Conservation (phyloP, 2,329 filamentous ascomycete species). For the Trichoderma hamatum region DNA sequence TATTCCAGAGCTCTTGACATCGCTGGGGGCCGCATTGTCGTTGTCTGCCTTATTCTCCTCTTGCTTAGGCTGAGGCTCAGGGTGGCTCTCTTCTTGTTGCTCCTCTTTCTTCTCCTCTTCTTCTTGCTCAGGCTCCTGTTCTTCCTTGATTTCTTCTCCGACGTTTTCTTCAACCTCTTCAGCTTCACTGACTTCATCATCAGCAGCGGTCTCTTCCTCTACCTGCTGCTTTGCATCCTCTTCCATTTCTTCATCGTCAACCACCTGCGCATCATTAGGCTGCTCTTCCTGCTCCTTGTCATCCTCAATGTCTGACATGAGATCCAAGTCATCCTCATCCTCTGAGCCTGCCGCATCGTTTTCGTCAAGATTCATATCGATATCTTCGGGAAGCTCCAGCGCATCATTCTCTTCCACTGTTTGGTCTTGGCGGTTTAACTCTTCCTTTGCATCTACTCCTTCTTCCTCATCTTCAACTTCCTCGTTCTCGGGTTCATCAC, state of each 20-base stretch:
- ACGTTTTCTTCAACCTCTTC: conserved; percentile 54
- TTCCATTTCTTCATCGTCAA: conserved; percentile 43
- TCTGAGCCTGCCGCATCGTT: conserved; percentile 59
- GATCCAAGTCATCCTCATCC: conserved; percentile 60
- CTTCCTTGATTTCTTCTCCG: conserved; percentile 51
- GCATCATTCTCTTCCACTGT: conserved; percentile 81
- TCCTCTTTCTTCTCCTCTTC: conserved; percentile 57
- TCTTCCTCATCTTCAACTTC: conserved; percentile 55
- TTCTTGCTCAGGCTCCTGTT: conserved; percentile 47
- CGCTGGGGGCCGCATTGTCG: conserved; percentile 66
- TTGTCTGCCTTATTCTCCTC: conserved; percentile 57
- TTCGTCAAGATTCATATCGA: conserved; percentile 81
- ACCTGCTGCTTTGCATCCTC: conserved; percentile 45
- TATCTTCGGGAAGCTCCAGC: conserved; percentile 82
- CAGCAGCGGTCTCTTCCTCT: conserved; percentile 41
- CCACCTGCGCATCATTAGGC: conserved; percentile 43
- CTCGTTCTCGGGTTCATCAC: conserved; percentile 50
- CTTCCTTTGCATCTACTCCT: conserved; percentile 57
- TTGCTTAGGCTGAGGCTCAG: conserved; percentile 43
- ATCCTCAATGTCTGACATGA: conserved; percentile 58
- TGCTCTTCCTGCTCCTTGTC: conserved; percentile 43
- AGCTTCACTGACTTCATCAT: conserved; percentile 61
- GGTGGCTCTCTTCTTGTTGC: conserved; percentile 51
- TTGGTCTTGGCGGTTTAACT: conserved; percentile 66
- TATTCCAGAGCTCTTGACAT: conserved; percentile 65